Conservation (phyloP, 108 stramenopile species). For the Skeletonema potamos region DNA sequence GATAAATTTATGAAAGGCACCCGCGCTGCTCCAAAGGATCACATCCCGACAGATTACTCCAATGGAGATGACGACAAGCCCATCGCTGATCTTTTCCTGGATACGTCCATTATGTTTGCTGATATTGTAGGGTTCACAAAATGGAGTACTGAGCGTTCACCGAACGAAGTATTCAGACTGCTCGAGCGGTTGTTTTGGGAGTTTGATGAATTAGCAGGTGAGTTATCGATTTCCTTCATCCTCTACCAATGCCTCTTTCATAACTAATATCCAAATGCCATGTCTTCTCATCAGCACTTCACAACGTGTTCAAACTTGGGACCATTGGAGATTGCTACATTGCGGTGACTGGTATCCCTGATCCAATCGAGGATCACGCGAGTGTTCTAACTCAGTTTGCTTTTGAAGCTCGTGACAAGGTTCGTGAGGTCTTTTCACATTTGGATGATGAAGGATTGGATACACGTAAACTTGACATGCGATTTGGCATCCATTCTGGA, state of each 20-base stretch:
- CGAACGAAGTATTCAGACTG: slow-evolving; percentile 54
- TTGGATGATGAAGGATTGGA: slow-evolving; percentile 58
- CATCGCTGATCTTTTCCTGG: slow-evolving; percentile 74
- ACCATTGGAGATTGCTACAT: slow-evolving; percentile 63
- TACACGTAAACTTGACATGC: slow-evolving; percentile 51
- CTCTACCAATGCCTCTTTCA: neutral
- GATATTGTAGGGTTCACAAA: slow-evolving; percentile 70
- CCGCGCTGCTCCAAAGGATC: neutral
- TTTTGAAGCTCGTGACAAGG: slow-evolving; percentile 39
- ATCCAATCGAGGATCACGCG: slow-evolving; percentile 56
- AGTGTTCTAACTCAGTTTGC: slow-evolving; percentile 47
- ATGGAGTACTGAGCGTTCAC: slow-evolving; percentile 56
- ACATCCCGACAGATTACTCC: neutral
- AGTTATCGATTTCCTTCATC: neutral
- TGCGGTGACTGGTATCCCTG: slow-evolving; percentile 60
- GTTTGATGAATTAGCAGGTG: slow-evolving; percentile 51
- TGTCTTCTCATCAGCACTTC: neutral
- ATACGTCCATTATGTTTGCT: slow-evolving; percentile 72
- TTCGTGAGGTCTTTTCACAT: slow-evolving; percentile 35
- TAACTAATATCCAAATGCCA: neutral
- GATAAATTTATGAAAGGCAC: slow-evolving; percentile 37
- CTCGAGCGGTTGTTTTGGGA: slow-evolving; percentile 59
- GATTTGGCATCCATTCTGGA: slow-evolving; percentile 62
- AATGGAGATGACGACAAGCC: slow-evolving; percentile 38
- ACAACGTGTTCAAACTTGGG: slow-evolving; percentile 47